Conservation (phyloP, 768 basidiomycete species). For the Termitomyces sp. region DNA sequence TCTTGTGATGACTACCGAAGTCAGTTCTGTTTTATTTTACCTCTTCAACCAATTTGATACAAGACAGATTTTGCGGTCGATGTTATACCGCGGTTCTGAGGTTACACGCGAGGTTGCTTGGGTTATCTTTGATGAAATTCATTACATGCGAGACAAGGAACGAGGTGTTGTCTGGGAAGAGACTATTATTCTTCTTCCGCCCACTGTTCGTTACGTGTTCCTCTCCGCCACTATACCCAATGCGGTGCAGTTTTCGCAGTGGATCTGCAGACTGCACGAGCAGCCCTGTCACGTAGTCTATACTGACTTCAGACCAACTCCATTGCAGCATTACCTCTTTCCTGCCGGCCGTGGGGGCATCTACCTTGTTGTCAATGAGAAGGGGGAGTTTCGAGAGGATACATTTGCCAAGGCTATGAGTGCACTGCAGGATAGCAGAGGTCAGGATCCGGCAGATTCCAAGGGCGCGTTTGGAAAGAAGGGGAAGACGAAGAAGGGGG, state of each 20-base stretch:
- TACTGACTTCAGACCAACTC: conserved; percentile 98
- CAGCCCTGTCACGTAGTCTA: conserved; percentile 99
- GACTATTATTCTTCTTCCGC: conserved; percentile 94
- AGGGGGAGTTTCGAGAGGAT: conserved; percentile 94
- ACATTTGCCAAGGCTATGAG: conserved; percentile 99
- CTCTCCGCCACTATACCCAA: conserved; percentile 99
- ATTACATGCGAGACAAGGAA: conserved; percentile 99
- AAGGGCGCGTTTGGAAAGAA: conserved; percentile 78
- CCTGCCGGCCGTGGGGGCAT: conserved; percentile 96
- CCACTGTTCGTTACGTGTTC: conserved; percentile 95
- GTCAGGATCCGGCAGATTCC: conserved; percentile 90
- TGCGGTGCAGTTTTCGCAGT: conserved; percentile 98
- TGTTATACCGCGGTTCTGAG: conserved; percentile 98
- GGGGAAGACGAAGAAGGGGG: too few species aligned
- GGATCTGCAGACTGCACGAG: conserved; percentile 96
- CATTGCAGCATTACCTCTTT: conserved; percentile 96
- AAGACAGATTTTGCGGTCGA: conserved; percentile 98
- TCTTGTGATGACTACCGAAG: conserved; percentile 99
- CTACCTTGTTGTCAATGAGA: conserved; percentile 96
- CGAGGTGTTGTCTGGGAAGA: conserved; percentile 99
- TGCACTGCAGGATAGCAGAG: conserved; percentile 73
- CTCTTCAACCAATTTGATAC: too few species aligned
- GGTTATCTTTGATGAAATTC: conserved; percentile 99
- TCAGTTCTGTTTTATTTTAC: conserved; percentile 22
- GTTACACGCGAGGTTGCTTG: conserved; percentile 99